Evolutionary conservation across 2,329 filamentous ascomycete genomes (phyloP).

Genomic region (Diplodia scrobiculata): DNA sequence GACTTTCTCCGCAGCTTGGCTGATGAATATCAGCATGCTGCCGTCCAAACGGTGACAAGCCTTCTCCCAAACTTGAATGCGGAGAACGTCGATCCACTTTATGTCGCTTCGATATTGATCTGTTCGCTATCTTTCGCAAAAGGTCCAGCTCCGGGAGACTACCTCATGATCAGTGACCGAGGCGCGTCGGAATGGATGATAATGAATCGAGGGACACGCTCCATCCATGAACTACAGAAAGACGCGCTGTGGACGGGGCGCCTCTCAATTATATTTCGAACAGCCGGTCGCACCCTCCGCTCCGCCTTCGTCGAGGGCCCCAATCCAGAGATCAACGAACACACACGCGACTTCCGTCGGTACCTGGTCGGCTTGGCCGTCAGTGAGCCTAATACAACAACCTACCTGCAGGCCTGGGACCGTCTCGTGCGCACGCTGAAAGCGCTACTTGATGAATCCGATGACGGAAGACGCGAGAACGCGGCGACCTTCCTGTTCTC

Average conservation of each 20-base stretch:
- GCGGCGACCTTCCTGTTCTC: neutral
- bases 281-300: neutral
- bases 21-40: neutral
- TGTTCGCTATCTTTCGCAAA: neutral
- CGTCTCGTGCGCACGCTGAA: neutral
- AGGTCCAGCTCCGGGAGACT: slow-evolving; percentile 5
- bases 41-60: neutral
- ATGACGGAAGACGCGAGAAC: neutral
- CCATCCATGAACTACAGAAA: slow-evolving; percentile 1
- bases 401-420: neutral
- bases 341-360: neutral
- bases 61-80: slow-evolving; percentile 1
- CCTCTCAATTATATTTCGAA: slow-evolving; percentile 1
- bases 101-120: neutral
- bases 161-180: slow-evolving; percentile 8
- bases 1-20: neutral
- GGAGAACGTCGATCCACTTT: slow-evolving; percentile 6
- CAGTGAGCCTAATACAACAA: slow-evolving; percentile 6
- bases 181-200: slow-evolving; percentile 17
- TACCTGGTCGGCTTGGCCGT: neutral
- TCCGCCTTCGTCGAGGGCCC: neutral
- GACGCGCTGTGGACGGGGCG: neutral
- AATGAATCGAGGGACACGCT: slow-evolving; percentile 13
- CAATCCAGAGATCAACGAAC: neutral
- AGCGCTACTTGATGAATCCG: neutral